Base-by-base conservation (phyloP, 1,284 basidiomycete species). In the Microstroma glucosiphilum region DNA sequence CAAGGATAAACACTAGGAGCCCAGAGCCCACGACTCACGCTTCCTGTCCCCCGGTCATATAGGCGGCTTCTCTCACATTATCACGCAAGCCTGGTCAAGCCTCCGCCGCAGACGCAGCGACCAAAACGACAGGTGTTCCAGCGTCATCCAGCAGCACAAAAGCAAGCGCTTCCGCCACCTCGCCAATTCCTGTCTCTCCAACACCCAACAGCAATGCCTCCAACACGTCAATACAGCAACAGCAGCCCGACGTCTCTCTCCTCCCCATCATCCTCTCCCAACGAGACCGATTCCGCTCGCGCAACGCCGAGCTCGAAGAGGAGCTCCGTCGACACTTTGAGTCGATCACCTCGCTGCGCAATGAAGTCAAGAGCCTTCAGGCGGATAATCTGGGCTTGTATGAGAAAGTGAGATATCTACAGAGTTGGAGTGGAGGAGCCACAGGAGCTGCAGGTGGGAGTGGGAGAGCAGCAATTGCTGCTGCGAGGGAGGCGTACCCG, bases 221-320 rank as follows among this genome's bases (percentile, higher is more conserved):
- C 11, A 9, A 40, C 17, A 40, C 43, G 1, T 46, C 49, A 26
- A 55, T 9, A 17, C 30, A 37, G 30, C 30, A 37, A 37, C 30
- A 37, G 30, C 30, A 37, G 9, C 30, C 30, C 30, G 30, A 37
- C 30, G 30, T 37, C 30, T 48, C 54, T 42, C 63, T 77, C 43
- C 60, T 77, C 0, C 67, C 75, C 54, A 97, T 98, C 69, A 93
- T 98, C 43, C 97, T 94, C 0, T 90, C 89, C 68, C 96, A 99
- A 79, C 85, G 93, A 62, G 94, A 98, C 77, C 86, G 93, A 6
- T 97, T 97, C 85, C 85, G 93, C 58, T 89, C 92, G 77, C 86
- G 94, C 17, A 97, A 97, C 76, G 89, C 91, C 19, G 94, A 98
- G 78, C 85, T 98, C 11, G 94, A 99, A 81, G 92, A 97, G 82